Percentiles rank a stretch among this genome's conserved stretches.
phyloP scores from a whole-genome alignment of 2,329 filamentous ascomycete genomes.

The Colletotrichum sublineola region DNA sequence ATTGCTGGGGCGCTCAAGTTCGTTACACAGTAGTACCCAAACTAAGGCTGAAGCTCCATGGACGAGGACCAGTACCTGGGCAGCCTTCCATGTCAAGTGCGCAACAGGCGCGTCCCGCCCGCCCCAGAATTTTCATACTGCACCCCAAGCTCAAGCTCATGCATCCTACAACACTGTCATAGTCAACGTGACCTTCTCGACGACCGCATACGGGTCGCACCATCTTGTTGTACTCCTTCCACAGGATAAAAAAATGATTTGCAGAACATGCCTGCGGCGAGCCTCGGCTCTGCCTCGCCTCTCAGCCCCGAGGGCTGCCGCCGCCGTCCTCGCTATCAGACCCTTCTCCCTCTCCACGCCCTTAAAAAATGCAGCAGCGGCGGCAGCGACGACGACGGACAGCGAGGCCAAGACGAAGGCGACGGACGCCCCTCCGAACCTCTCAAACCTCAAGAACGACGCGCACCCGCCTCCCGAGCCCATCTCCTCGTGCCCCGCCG shows the following conservation, averaged over 20 bases:
- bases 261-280: constrained; percentile 64
- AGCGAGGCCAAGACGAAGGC: constrained; percentile 52
- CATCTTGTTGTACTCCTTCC: not conserved
- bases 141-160: constrained; percentile 31
- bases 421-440: constrained; percentile 44
- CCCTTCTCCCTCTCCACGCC: constrained; percentile 57
- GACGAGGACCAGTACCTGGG: not conserved
- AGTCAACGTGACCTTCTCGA: constrained; percentile 9
- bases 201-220: constrained; percentile 4
- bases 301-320: constrained; percentile 38
- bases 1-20: not conserved
- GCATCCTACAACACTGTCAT: constrained; percentile 36
- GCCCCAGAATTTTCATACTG: constrained; percentile 44
- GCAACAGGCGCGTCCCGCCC: constrained; percentile 38
- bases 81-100: constrained; percentile 27
- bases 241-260: constrained; percentile 52
- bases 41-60: constrained; percentile 11
- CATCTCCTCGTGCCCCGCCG: constrained; percentile 71
- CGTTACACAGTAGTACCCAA: not conserved
- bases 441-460: constrained; percentile 50
- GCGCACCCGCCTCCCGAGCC: constrained; percentile 46
- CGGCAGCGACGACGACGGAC: constrained; percentile 19
- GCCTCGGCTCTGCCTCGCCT: constrained; percentile 53
- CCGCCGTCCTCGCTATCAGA: constrained; percentile 46
- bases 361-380: constrained; percentile 36